Conservation (phyloP, 345 rosid species). For the Moricandia arvensis region DNA sequence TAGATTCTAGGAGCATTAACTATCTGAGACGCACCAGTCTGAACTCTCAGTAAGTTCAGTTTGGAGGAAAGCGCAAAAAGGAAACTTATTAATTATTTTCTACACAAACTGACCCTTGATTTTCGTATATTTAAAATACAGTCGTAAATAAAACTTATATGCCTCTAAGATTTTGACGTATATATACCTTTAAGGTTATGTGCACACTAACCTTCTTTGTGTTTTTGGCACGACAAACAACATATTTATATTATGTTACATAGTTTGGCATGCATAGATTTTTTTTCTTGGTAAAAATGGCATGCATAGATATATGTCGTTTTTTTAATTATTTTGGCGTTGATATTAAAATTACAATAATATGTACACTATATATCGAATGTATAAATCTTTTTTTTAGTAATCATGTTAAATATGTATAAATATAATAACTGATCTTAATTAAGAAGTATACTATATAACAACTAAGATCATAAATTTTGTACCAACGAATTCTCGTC, state of each 20-base stretch:
- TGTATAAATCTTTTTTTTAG: no score
- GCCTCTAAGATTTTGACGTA: not conserved
- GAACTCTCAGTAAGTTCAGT: conserved; percentile 42
- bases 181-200: not conserved
- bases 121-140: not conserved
- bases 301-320: not conserved
- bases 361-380: not conserved
- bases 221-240: not conserved
- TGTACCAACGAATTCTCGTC: not conserved
- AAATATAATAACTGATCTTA: not conserved
- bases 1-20: conserved; percentile 37
- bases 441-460: not conserved
- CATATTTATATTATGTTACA: not conserved
- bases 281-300: not conserved
- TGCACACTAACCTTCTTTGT: not conserved
- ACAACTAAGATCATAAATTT: not conserved
- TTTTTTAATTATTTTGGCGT: not conserved
- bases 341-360: not conserved
- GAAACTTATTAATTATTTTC: not conserved
- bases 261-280: not conserved
- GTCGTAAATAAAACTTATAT: not conserved
- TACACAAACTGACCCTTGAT: not conserved
- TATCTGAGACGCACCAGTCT: conserved; percentile 33
- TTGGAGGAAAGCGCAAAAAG: conserved; percentile 34
- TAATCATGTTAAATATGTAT: not conserved